Conservation (phyloP, 768 basidiomycete species). For the Rhizopogon rudus region DNA sequence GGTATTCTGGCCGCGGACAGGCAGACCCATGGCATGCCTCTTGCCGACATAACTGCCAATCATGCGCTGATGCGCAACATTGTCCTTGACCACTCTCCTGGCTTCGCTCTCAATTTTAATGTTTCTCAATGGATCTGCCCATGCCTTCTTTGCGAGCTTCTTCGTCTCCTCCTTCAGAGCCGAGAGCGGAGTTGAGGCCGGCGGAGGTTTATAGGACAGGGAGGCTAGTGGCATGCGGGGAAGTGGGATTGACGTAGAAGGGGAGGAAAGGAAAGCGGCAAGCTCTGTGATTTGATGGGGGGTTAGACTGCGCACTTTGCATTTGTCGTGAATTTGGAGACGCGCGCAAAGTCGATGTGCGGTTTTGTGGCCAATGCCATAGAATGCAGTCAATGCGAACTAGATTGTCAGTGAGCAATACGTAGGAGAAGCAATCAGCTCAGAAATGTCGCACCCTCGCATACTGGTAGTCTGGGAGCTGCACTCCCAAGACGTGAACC, state of each 20-base stretch:
- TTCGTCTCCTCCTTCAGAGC: slow-evolving; percentile 21
- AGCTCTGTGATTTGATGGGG: slow-evolving; percentile 86
- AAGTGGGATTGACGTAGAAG: slow-evolving; percentile 65
- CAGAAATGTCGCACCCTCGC: slow-evolving; percentile 54
- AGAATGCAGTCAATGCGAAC: slow-evolving; percentile 89
- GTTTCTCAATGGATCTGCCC: slow-evolving; percentile 59
- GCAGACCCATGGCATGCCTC: slow-evolving; percentile 89
- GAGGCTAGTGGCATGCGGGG: slow-evolving; percentile 64
- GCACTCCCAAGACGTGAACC: slow-evolving; percentile 87
- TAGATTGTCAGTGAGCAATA: slow-evolving; percentile 25
- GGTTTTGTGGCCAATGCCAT: slow-evolving; percentile 76
- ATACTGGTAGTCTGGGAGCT: slow-evolving; percentile 70
- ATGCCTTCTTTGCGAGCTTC: slow-evolving; percentile 31
- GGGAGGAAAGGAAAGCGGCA: slow-evolving; percentile 92
- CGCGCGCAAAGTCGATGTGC: slow-evolving; percentile 85
- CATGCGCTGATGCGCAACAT: slow-evolving; percentile 89
- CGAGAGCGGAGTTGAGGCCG: slow-evolving; percentile 31
- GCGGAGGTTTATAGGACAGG: slow-evolving; percentile 44
- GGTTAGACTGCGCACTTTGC: slow-evolving; percentile 76
- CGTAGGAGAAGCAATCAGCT: neutral
- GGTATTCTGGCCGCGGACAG: slow-evolving; percentile 93
- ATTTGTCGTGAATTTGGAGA: slow-evolving; percentile 84
- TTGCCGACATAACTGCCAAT: slow-evolving; percentile 93
- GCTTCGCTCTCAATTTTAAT: slow-evolving; percentile 88
- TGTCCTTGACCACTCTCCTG: slow-evolving; percentile 75